Percentiles rank a stretch among this genome's conserved stretches.
Conservation (phyloP, 257 asterid species). For the Buddleja alternifolia region DNA sequence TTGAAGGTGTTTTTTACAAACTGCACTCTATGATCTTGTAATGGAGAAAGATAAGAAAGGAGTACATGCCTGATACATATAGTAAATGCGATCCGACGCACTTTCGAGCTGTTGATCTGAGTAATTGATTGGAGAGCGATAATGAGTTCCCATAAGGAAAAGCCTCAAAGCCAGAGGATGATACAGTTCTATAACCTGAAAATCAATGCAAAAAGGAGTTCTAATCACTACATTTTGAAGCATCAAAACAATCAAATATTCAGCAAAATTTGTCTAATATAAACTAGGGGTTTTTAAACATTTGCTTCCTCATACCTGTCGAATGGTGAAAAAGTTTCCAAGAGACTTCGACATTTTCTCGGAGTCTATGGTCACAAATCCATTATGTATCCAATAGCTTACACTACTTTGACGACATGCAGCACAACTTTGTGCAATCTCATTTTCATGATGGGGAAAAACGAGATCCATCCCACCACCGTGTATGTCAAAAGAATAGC, state of each 20-base stretch:
- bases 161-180: conserved; percentile 91
- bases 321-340: conserved; percentile 94
- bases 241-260: neutral
- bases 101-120: conserved; percentile 81
- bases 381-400: conserved; percentile 94
- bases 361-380: conserved; percentile 89
- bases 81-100: conserved; percentile 89
- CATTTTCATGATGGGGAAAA: conserved; percentile 98
- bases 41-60: conserved; percentile 3
- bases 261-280: neutral
- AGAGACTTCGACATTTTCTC: conserved; percentile 98
- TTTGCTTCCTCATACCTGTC: conserved; percentile 58
- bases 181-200: conserved; percentile 81
- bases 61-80: conserved; percentile 79
- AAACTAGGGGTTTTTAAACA: conserved; percentile 1
- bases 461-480: conserved; percentile 99
- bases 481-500: conserved; percentile 89
- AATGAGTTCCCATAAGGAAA: conserved; percentile 89
- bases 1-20: neutral
- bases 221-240: conserved; percentile 13
- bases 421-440: conserved; percentile 98
- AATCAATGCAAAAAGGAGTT: conserved; percentile 23
- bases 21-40: conserved; percentile 18
- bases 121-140: conserved; percentile 92
- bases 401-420: conserved; percentile 72